A percentile compares a stretch with the other conserved stretches of the same genome.
Evolutionary conservation across 2,329 filamentous ascomycete genomes (phyloP).

Genomic region (Colletotrichum shisoi): DNA sequence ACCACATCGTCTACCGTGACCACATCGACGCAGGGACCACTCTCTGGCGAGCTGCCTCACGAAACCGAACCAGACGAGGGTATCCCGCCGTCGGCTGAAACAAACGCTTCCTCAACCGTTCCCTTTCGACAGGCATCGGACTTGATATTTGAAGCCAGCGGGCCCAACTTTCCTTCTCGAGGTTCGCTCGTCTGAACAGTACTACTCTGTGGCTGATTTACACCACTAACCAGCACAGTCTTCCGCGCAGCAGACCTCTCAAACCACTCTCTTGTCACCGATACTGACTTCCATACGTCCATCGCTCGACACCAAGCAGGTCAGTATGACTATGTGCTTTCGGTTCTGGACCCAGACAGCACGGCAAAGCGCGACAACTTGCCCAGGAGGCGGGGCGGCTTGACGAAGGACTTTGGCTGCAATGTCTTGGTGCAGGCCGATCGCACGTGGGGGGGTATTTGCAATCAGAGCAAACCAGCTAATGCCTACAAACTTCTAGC

Average conservation of each 20-base stretch:
- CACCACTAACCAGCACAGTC: conserved; percentile 27
- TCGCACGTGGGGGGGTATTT: conserved; percentile 41
- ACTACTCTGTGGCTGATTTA: background rate
- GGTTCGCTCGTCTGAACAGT: conserved; percentile 20
- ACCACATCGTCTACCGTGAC: conserved; percentile 17
- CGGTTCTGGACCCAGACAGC: conserved; percentile 47
- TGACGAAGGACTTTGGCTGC: conserved; percentile 59
- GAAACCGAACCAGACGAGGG: conserved; percentile 22
- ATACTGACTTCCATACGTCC: conserved; percentile 6
- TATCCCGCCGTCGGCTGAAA: conserved; percentile 35
- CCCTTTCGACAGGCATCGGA: conserved; percentile 10
- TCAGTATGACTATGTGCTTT: conserved; percentile 61
- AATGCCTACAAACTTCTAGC: conserved; percentile 59
- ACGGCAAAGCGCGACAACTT: conserved; percentile 30
- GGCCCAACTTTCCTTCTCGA: conserved; percentile 25
- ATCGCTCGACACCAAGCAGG: conserved; percentile 56
- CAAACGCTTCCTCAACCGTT: conserved; percentile 12
- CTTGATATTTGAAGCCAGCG: conserved; percentile 27
- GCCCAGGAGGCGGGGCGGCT: conserved; percentile 13
- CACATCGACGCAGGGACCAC: conserved; percentile 31
- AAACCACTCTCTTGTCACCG: background rate
- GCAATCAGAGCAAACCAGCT: conserved; percentile 44
- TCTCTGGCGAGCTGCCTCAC: conserved; percentile 16
- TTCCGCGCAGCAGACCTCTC: conserved; percentile 16
- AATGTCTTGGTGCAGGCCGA: conserved; percentile 57